These are phyloP conservation scores for Ganoderma lucidum DNA, from an alignment of 1,284 basidiomycete genomes.

Conservation along the genomic window DNA sequence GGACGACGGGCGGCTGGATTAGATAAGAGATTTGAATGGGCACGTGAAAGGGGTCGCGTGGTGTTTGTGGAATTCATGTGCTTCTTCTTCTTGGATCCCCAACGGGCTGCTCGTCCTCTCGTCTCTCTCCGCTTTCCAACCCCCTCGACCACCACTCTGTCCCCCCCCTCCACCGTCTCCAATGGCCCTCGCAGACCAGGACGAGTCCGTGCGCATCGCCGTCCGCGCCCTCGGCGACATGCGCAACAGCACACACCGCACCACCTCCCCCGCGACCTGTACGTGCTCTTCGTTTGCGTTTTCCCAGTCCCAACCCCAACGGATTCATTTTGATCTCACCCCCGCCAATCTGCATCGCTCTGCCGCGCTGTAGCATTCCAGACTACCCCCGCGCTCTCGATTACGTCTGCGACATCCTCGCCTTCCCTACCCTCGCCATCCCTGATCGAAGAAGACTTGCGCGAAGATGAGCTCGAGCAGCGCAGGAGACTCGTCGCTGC, in stretches of 20 bases:
- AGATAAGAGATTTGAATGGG: conserved; percentile 34
- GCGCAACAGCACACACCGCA: conserved; percentile 53
- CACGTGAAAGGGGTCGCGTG: conserved; percentile 31
- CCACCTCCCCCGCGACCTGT: conserved; percentile 43
- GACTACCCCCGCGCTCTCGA: conserved; percentile 47
- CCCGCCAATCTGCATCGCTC: neutral
- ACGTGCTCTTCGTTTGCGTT: conserved; percentile 24
- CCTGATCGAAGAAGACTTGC: conserved; percentile 32
- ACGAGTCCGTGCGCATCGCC: conserved; percentile 71
- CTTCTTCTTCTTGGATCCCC: conserved; percentile 24
- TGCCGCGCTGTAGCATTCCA: conserved; percentile 39
- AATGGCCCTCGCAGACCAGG: conserved; percentile 49
- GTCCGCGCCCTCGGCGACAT: conserved; percentile 74
- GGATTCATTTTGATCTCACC: conserved; percentile 5
- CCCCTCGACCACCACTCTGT: conserved; percentile 5
- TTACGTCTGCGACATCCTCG: conserved; percentile 43
- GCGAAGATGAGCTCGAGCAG: conserved; percentile 25
- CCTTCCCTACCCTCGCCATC: conserved; percentile 43
- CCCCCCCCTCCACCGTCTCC: neutral
- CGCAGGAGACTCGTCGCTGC: conserved; percentile 4
- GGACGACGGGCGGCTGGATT: conserved; percentile 24
- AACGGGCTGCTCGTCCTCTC: conserved; percentile 7
- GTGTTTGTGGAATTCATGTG: conserved; percentile 32
- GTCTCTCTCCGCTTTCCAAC: conserved; percentile 9
- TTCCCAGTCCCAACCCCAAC: conserved; percentile 13